Evolutionary conservation across 2,329 filamentous ascomycete species (phyloP), one percentile per base, ranked within the genome.

Genomic region (Pseudogymnoascus sp.): DNA sequence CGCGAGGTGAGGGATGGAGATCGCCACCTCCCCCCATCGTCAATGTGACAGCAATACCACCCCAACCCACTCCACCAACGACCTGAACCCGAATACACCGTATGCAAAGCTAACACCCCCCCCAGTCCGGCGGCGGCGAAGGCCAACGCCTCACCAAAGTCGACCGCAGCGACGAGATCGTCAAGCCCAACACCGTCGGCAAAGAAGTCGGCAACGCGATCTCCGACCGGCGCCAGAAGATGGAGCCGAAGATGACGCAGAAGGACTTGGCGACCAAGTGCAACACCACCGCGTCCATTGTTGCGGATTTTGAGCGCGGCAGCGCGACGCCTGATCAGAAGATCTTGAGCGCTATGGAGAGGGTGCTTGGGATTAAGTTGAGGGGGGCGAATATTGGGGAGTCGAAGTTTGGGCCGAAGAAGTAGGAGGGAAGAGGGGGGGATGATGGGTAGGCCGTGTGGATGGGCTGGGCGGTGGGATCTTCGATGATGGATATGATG

Each of bases 121-220:
- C 75, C 78, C 69, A 79, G 79, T 71, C 77, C 76, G 63, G 80
- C 21, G 39, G 72, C 59, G 69, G 79, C 66, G 92, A 97, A 77
- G 94, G 94, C 68, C 94, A 99, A 78, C 92, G 90, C 72, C 82
- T 97, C 66, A 97, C 94, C 67, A 96, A 97, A 80, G 92, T 99
- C 74, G 94, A 97, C 81, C 92, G 92, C 67, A 86, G 85, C 73
- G 92, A 97, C 79, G 94, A 96, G 73, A 96, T 96, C 77, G 87
- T 97, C 76, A 96, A 96, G 79, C 92, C 91, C 71, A 95, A 95
- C 79, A 95, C 90, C 52, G 80, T 96, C 61, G 90, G 91, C 72
- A 80, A 82, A 70, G 80, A 82, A 60, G 90, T 97, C 65, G 90
- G 89, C 69, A 84, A 89, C 66, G 89, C 87, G 65, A 96, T 97